Base-by-base conservation (phyloP, 768 basidiomycete species). In the Kwoniella sp. region DNA sequence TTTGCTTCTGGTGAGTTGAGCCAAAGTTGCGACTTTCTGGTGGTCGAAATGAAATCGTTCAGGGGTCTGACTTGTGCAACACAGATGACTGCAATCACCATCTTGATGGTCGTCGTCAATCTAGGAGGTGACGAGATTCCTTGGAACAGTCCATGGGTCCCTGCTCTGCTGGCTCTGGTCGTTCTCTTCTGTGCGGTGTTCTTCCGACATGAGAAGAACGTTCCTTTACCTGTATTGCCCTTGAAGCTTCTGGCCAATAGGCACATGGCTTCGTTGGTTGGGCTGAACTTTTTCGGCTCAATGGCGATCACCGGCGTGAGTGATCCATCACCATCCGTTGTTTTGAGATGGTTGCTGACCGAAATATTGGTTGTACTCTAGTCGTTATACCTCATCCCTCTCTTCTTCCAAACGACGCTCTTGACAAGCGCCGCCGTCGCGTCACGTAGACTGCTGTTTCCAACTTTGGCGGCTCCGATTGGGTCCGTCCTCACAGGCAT, bases 301-400 rank as follows among this genome's bases (percentile, higher is more conserved):
- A 69, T 69, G 67, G 53, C 67, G 12, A 59, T 69, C 48, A 65
- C 65, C 23, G 67, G 59, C n/a, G 65, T 66, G 34, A 48, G 65
- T 60, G 5, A 15, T 13, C 34, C 38, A 48, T 23, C 38, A 12
- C 17, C 52, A 45, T 37, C 5, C 13, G 34, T 37, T 37, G 34
- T 37, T 13, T 13, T 37, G 7, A 5, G 34, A 37, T 37, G 5
- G 5, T 37, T 37, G 34, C 41, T 45, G 41, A 45, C 41, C n/a
- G 37, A 1, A 29, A 15, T 29, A 23, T 31, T 34, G 15, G 23
- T 53, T 28, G 31, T 9, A 23, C 23, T 37, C 55, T 26, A 65
- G 63, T 60, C 63, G 20, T 34, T 69, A 17, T 69, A 58, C 55
- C 37, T 61, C 1, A 69, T 69, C 38, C 67, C 67, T 11, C 37